phyloP scores from a whole-genome alignment of 139 green algal species.

The Yamagishiella unicocca region DNA sequence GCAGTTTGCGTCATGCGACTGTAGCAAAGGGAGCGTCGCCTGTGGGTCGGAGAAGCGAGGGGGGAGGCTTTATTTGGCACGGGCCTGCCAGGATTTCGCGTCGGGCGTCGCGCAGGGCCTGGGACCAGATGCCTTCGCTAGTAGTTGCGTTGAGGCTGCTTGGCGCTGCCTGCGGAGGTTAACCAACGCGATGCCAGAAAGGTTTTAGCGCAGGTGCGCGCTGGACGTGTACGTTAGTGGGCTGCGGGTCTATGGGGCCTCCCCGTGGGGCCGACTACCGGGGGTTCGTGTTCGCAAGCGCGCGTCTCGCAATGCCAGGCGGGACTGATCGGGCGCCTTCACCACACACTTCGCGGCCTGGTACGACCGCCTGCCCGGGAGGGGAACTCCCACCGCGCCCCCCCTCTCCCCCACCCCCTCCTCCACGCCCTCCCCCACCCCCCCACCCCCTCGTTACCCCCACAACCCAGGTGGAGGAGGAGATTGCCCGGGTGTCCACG shows the following conservation, averaged over 20 bases:
- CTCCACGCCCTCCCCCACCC: not conserved
- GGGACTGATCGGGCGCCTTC: not conserved
- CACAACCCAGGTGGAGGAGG: constrained; percentile 27
- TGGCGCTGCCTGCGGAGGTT: too few species aligned
- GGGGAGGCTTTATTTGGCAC: not conserved
- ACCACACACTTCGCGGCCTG: not conserved
- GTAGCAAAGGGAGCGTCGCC: not conserved
- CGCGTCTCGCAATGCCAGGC: not conserved
- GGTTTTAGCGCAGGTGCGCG: too few species aligned
- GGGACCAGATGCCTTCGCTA: too few species aligned
- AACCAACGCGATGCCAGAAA: too few species aligned
- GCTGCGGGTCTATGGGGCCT: too few species aligned
- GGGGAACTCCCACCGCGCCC: not conserved
- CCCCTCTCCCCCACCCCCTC: not conserved
- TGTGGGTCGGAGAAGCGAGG: not conserved
- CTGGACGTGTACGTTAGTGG: too few species aligned
- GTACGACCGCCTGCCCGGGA: not conserved
- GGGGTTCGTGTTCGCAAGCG: not conserved
- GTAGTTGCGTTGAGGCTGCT: too few species aligned
- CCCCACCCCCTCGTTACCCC: too few species aligned
- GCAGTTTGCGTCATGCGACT: not conserved
- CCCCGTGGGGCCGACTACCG: not conserved
- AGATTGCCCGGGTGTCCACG: constrained; percentile 54
- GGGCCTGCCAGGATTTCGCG: too few species aligned
- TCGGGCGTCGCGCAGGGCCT: too few species aligned